Evolutionary conservation across 148 eudicot species (phyloP).

Genomic region (Chenopodium suecicum): DNA sequence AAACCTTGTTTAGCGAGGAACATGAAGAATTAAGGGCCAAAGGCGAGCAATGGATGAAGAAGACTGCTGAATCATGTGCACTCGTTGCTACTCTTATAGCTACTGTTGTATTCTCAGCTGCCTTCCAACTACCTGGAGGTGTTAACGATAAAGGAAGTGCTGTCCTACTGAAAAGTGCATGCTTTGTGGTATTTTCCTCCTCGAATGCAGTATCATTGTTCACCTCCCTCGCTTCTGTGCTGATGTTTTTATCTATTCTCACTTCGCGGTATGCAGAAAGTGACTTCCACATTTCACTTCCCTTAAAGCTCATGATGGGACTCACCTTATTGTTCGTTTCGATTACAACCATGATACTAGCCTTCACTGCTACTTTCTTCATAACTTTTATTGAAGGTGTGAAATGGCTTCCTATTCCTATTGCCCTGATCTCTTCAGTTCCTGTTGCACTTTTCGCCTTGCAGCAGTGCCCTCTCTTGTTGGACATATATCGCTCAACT

Average conservation of each 20-base stretch:
- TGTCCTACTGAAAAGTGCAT: not conserved
- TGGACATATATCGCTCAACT: constrained; percentile 14
- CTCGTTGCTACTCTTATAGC: constrained; percentile 26
- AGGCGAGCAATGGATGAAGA: constrained; percentile 33
- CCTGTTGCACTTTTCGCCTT: constrained; percentile 23
- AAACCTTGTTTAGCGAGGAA: constrained; percentile 18
- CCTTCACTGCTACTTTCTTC: constrained; percentile 21
- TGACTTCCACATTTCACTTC: constrained; percentile 30
- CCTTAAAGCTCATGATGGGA: constrained; percentile 30
- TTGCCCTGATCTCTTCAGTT: constrained; percentile 20
- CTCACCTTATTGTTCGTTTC: constrained; percentile 26
- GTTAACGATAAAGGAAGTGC: constrained; percentile 18
- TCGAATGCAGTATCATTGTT: constrained; percentile 29
- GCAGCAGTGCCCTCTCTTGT: constrained; percentile 24
- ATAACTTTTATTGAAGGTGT: not conserved
- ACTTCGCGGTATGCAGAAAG: constrained; percentile 27
- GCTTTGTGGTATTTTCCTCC: constrained; percentile 16
- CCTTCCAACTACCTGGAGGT: constrained; percentile 29
- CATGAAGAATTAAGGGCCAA: constrained; percentile 18
- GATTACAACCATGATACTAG: constrained; percentile 32
- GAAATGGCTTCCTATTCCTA: constrained; percentile 6
- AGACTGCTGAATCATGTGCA: constrained; percentile 26
- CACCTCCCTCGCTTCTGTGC: constrained; percentile 24
- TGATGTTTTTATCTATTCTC: constrained; percentile 31
- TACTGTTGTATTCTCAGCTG: constrained; percentile 26